A percentile compares a stretch with the other conserved stretches of the same genome.
These are phyloP conservation scores for Papiliotrema laurentii DNA, from an alignment of 1,284 basidiomycete species.

Conservation along the genomic window DNA sequence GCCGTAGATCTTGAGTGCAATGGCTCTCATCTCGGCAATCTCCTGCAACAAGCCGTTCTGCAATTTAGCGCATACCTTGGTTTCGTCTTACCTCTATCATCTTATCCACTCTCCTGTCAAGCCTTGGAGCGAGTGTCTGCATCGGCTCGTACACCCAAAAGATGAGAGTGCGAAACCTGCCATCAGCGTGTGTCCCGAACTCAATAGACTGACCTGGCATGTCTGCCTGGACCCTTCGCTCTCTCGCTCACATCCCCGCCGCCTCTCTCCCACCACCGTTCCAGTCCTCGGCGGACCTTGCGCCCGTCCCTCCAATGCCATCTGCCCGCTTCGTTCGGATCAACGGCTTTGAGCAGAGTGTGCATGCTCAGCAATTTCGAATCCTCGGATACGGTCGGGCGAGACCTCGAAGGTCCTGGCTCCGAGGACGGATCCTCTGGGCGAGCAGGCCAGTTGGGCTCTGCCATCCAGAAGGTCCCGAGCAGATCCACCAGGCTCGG, in stretches of 20 bases:
- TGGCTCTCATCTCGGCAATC: constrained; percentile 55
- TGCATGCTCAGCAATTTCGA: constrained; percentile 59
- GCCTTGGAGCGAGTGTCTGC: constrained; percentile 59
- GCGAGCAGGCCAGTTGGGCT: constrained; percentile 28
- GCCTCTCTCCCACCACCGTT: constrained; percentile 71
- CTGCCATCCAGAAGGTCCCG: constrained; percentile 38
- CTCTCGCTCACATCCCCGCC: constrained; percentile 51
- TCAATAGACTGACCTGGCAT: constrained; percentile 18
- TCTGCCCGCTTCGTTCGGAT: constrained; percentile 68
- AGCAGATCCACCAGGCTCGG: constrained; percentile 21
- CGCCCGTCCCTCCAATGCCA: constrained; percentile 97
- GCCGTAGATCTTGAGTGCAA: constrained; percentile 43
- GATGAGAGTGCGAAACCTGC: constrained; percentile 73
- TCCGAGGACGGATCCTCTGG: neutral
- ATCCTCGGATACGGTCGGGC: constrained; percentile 53
- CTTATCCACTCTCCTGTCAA: constrained; percentile 76
- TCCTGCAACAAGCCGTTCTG: constrained; percentile 82
- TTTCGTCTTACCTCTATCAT: constrained; percentile 70
- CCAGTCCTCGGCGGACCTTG: constrained; percentile 77
- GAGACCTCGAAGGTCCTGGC: constrained; percentile 2
- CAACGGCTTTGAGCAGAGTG: constrained; percentile 63
- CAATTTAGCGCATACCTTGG: neutral
- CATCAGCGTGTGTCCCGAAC: constrained; percentile 1
- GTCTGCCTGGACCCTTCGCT: constrained; percentile 25
- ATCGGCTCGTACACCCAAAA: constrained; percentile 89